These are phyloP conservation scores for Mentha longifolia DNA, from an alignment of 257 asterid genomes.

Conservation along the genomic window DNA sequence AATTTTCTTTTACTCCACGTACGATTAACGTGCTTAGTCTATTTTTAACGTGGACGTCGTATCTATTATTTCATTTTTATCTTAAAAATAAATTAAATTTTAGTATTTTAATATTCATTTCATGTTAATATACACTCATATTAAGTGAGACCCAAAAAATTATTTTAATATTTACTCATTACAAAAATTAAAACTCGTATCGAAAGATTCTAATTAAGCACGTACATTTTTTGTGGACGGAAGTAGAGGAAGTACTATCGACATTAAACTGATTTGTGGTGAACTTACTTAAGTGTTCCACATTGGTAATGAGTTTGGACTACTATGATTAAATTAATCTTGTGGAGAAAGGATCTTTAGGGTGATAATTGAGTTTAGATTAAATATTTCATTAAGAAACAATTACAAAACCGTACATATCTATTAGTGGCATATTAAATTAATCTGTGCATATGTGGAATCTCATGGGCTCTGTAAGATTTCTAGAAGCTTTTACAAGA, in stretches of 20 bases:
- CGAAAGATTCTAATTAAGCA: too few relatives aligned
- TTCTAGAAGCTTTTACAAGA: constrained; percentile 4
- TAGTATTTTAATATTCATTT: too few relatives aligned
- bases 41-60: too few relatives aligned
- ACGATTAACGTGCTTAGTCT: background rate
- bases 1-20: too few relatives aligned
- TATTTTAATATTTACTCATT: too few relatives aligned
- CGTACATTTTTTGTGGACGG: too few relatives aligned
- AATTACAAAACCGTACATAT: constrained; percentile 11
- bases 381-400: background rate
- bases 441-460: background rate
- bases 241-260: too few relatives aligned
- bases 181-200: too few relatives aligned
- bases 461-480: background rate
- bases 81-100: too few relatives aligned
- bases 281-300: constrained; percentile 10
- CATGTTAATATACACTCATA: too few relatives aligned
- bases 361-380: background rate
- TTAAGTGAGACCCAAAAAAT: too few relatives aligned
- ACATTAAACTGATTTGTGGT: background rate
- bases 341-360: constrained; percentile 5
- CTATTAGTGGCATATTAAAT: background rate
- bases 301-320: constrained; percentile 12
- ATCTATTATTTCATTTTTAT: too few relatives aligned
- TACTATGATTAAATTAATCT: constrained; percentile 6